These are phyloP conservation scores for Heliocybe sulcata DNA, from an alignment of 1,284 basidiomycete species.

Conservation along the genomic window DNA sequence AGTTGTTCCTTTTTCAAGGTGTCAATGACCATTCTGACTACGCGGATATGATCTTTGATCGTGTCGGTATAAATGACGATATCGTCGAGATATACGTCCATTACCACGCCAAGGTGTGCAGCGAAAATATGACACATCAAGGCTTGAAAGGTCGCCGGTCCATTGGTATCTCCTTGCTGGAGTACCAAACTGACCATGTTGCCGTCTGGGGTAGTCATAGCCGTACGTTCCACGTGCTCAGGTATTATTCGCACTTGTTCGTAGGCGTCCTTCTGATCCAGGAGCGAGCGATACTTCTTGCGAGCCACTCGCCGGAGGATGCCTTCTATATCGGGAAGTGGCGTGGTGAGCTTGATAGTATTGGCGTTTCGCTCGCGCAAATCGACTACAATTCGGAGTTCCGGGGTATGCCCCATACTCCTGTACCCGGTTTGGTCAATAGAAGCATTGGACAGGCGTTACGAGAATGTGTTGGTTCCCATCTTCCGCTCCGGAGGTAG, in stretches of 20 bases:
- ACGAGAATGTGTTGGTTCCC: conserved; percentile 16
- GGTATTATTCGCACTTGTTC: conserved; percentile 24
- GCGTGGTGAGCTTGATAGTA: conserved; percentile 25
- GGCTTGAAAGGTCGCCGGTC: conserved; percentile 23
- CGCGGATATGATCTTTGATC: conserved; percentile 18
- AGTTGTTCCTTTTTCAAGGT: conserved; percentile 14
- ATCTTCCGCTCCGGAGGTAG: conserved; percentile 21
- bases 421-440: conserved; percentile 22
- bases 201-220: conserved; percentile 25
- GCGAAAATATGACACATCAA: conserved; percentile 26
- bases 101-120: conserved; percentile 16
- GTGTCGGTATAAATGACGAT: conserved; percentile 22
- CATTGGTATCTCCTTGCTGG: conserved; percentile 30
- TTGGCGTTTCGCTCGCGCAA: conserved; percentile 24
- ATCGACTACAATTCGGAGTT: conserved; percentile 26
- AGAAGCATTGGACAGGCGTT: conserved; percentile 28
- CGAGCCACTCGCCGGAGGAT: conserved; percentile 18
- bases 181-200: conserved; percentile 28
- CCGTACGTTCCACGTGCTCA: conserved; percentile 17
- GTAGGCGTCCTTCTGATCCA: conserved; percentile 25
- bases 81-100: conserved; percentile 25
- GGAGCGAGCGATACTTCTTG: conserved; percentile 15
- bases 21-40: conserved; percentile 17
- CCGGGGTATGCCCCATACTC: conserved; percentile 13
- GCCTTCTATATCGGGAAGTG: conserved; percentile 24